These are phyloP conservation scores for Tieghemostelium lacteum DNA, from an alignment of 78 protist species.

Conservation along the genomic window DNA sequence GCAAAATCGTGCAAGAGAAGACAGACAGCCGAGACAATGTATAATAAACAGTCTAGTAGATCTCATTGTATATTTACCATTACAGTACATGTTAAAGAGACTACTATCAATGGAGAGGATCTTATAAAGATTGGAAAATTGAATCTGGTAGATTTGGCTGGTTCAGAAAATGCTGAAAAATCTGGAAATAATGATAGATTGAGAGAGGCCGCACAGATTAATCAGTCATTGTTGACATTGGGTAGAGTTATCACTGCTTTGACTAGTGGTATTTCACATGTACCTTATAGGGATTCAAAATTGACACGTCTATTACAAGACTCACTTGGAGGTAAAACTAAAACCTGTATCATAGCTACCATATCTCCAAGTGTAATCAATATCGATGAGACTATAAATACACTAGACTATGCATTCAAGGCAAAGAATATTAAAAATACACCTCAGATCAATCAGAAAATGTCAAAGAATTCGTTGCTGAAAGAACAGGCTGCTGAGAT, in stretches of 20 bases:
- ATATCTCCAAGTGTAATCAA: conserved; percentile 83
- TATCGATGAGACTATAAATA: conserved; percentile 91
- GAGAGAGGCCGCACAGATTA: conserved; percentile 93
- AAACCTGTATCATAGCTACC: conserved; percentile 97
- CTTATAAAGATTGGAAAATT: conserved; percentile 92
- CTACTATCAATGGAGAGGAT: conserved; percentile 91
- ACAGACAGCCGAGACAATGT: conserved; percentile 72
- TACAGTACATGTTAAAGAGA: conserved; percentile 89
- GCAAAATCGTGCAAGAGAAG: conserved; percentile 69
- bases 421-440: conserved; percentile 93
- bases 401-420: conserved; percentile 93
- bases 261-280: conserved; percentile 4
- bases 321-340: conserved; percentile 95
- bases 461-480: conserved; percentile 84
- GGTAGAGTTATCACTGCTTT: conserved; percentile 95
- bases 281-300: conserved; percentile 82
- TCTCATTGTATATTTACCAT: conserved; percentile 95
- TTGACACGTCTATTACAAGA: conserved; percentile 96
- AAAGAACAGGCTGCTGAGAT: conserved; percentile 75
- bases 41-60: conserved; percentile 80
- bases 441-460: conserved; percentile 90
- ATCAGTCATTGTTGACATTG: conserved; percentile 92
- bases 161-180: conserved; percentile 93
- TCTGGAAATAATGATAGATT: conserved; percentile 86
- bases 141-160: conserved; percentile 97